Conservation (phyloP, 2,329 filamentous ascomycete species). For the Leptographium lundbergii region DNA sequence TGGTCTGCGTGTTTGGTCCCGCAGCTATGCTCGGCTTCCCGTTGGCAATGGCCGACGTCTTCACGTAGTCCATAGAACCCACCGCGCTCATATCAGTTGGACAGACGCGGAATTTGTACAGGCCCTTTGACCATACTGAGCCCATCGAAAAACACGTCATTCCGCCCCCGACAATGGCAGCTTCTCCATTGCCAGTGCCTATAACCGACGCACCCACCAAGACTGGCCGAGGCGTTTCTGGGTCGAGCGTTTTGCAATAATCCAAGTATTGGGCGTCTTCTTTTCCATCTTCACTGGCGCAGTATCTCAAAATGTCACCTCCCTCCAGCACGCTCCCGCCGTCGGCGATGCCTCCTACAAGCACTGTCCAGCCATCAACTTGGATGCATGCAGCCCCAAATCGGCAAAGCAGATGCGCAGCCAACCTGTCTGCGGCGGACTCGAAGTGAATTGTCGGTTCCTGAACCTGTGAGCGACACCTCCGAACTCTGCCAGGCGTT, state of each 20-base stretch:
- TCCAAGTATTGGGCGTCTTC: slow-evolving; percentile 15
- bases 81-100: neutral
- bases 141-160: slow-evolving; percentile 88
- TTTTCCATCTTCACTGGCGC: slow-evolving; percentile 18
- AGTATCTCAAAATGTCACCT: slow-evolving; percentile 39
- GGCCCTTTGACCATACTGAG: slow-evolving; percentile 63
- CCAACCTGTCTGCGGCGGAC: neutral
- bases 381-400: slow-evolving; percentile 7
- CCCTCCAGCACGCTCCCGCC: slow-evolving; percentile 28
- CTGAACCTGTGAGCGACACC: slow-evolving; percentile 13
- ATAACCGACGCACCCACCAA: slow-evolving; percentile 55
- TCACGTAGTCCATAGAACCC: neutral
- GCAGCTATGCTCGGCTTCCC: neutral
- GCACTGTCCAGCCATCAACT: slow-evolving; percentile 5
- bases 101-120: slow-evolving; percentile 27
- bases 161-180: slow-evolving; percentile 64
- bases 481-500: no score
- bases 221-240: slow-evolving; percentile 39
- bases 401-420: slow-evolving; percentile 2
- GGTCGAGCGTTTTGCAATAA: neutral
- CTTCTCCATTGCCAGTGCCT: slow-evolving; percentile 28
- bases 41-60: slow-evolving; percentile 5
- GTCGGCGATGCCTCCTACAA: slow-evolving; percentile 32
- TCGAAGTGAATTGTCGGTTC: slow-evolving; percentile 7
- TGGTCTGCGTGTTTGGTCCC: no score